Evolutionary conservation across 1,284 basidiomycete species (phyloP).

Genomic region (Sanghuangporus sanghuang): DNA sequence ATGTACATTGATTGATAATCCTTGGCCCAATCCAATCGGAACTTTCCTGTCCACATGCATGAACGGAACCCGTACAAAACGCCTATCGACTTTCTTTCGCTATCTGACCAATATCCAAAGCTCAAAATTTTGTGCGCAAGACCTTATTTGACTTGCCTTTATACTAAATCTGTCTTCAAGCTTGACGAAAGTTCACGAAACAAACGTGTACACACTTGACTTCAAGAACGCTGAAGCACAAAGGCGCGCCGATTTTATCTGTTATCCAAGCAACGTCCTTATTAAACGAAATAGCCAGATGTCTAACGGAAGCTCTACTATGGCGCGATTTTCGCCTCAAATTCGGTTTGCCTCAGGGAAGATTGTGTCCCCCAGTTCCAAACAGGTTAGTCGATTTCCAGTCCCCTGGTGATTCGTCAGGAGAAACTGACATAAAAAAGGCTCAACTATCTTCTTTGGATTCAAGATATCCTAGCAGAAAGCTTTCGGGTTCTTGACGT

Average conservation of each 20-base stretch:
- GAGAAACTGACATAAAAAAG: constrained; percentile 33
- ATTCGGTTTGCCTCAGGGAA: constrained; percentile 58
- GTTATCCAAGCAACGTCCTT: neutral
- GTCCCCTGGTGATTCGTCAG: neutral
- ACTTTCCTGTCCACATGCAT: constrained; percentile 42
- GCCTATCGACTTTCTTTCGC: constrained; percentile 57
- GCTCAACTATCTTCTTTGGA: constrained; percentile 72
- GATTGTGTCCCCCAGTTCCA: constrained; percentile 85
- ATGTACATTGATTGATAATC: neutral
- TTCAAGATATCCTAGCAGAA: constrained; percentile 53
- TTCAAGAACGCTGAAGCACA: constrained; percentile 69
- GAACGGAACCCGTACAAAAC: constrained; percentile 50
- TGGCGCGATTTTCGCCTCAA: constrained; percentile 67
- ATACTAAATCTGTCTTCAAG: constrained; percentile 30
- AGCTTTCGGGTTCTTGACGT: constrained; percentile 10
- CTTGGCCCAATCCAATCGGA: neutral
- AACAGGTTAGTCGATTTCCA: constrained; percentile 46
- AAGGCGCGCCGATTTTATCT: constrained; percentile 38
- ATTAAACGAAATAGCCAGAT: constrained; percentile 35
- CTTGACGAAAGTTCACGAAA: constrained; percentile 27
- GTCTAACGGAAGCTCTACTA: constrained; percentile 73
- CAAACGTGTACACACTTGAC: constrained; percentile 49
- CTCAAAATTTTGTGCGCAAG: constrained; percentile 56
- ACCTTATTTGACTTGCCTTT: neutral
- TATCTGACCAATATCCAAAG: constrained; percentile 55